Conservation (phyloP, 805 yeast species). For the Limtongozyma cylindracea region DNA sequence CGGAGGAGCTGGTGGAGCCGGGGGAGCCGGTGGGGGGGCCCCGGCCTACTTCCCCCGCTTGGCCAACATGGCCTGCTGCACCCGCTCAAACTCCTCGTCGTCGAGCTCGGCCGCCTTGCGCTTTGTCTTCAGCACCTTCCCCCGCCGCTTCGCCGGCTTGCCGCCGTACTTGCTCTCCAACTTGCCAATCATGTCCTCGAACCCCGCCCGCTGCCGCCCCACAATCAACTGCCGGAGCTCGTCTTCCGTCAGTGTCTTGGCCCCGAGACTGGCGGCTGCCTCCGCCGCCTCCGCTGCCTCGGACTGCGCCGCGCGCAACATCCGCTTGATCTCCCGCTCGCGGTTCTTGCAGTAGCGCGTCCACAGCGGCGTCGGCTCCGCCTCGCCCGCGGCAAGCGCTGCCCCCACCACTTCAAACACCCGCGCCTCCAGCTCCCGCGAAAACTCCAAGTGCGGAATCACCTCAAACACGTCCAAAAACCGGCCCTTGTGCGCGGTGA, state of each 20-base stretch:
- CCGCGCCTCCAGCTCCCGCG: constrained; percentile 32
- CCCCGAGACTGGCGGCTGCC: constrained; percentile 10
- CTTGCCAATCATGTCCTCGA: constrained; percentile 18
- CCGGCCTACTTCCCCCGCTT: too few species aligned
- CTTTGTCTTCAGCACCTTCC: too few species aligned
- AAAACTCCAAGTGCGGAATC: constrained; percentile 53
- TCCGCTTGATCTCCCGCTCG: constrained; percentile 17
- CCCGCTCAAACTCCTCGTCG: constrained; percentile 18
- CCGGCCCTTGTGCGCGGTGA: constrained; percentile 38
- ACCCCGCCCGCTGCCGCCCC: constrained; percentile 13
- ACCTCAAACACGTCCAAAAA: constrained; percentile 43
- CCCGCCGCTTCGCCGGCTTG: constrained; percentile 11
- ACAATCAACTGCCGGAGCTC: constrained; percentile 24
- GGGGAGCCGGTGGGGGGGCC: too few species aligned
- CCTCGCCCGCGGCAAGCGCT: constrained; percentile 11
- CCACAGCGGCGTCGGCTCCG: constrained; percentile 17
- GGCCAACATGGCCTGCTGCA: too few species aligned
- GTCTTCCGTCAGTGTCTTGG: constrained; percentile 7
- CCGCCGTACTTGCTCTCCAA: constrained; percentile 23
- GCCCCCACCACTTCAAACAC: constrained; percentile 22
- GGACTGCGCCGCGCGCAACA: constrained; percentile 23
- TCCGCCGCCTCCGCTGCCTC: constrained; percentile 42
- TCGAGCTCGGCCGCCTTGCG: constrained; percentile 14
- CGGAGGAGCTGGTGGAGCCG: too few species aligned
- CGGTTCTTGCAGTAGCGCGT: constrained; percentile 23